Evolutionary conservation across 73 alveolate genomes (phyloP), one percentile per base, ranked within the genome.

Genomic region (Paramecium tetraurelia): DNA sequence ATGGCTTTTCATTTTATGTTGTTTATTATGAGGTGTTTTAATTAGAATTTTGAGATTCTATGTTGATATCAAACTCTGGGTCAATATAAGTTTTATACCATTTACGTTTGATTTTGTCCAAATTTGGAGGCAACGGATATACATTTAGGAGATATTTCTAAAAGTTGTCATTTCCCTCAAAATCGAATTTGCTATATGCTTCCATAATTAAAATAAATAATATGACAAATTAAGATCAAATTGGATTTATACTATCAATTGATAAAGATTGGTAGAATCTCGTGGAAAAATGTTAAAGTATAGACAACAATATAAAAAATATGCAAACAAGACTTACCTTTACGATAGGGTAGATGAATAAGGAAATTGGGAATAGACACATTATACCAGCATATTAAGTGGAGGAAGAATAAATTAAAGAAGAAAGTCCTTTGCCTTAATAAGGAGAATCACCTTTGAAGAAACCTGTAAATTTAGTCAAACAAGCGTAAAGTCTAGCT

Each of bases 181-280:
- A 80, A 80, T 80, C 76, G 36, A 80, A 80, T 75, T 35, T 75
- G 14, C 50, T 80, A 80, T 18, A 80, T 29, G 57, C 57, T 44
- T 80, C 90, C 90, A 80, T 80, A 44, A 80, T 80, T 80, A 80
- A 43, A 80, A 80, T 41, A 72, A 72, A 72, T 72, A 35, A 63
- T 75, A 75, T 75, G 87, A 35, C 24, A 41, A 75, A 29, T 41
- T 41, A 75, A 75, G 90, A 80, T 80, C 33, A 80, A 80, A 44
- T 80, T 14, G 57, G 20, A 31, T 80, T 80, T 44, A 44, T 80
- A 40, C 29, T 80, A 24, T 80, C 70, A 80, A 22, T 48, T 7
- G 90, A 80, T 20, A 40, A 33, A 80, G 77, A 80, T 43, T 80
- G 76, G 90, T 24, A 40, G 24, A 43, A 63, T n/a, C 3, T 76